Evolutionary conservation across 1,284 basidiomycete genomes (phyloP).

Genomic region (Apiotrichum siamense): DNA sequence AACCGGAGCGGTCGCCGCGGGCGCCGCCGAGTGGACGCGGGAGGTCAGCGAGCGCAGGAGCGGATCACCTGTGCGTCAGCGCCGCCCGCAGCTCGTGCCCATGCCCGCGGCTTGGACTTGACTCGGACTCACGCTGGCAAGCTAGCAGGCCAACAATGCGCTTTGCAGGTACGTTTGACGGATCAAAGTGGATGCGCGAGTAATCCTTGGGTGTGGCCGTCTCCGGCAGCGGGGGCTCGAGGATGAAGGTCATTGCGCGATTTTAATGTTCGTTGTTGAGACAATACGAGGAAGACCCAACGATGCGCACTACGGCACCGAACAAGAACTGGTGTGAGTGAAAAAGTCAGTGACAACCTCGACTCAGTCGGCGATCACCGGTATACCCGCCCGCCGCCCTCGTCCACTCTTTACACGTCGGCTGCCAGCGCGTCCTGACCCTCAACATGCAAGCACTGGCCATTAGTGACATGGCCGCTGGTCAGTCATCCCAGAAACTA

Average conservation of each 20-base stretch:
- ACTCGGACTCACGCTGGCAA: slow-evolving; percentile 48
- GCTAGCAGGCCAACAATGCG: slow-evolving; percentile 47
- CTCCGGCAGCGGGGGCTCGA: slow-evolving; percentile 24
- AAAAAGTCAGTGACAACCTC: no score
- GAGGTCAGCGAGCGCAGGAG: slow-evolving; percentile 35
- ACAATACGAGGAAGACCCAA: background rate
- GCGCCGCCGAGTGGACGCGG: slow-evolving; percentile 22
- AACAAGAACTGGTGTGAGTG: no score
- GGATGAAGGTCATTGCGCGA: slow-evolving; percentile 27
- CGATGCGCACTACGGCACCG: no score
- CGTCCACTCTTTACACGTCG: no score
- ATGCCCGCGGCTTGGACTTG: no score
- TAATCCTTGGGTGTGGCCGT: slow-evolving; percentile 42
- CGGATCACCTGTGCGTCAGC: slow-evolving; percentile 38
- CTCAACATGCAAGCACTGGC: no score
- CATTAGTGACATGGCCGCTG: no score
- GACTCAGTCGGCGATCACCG: no score
- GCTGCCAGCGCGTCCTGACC: no score
- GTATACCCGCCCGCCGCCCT: no score
- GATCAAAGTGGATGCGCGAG: slow-evolving; percentile 41
- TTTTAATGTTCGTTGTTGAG: background rate
- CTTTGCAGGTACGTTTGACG: slow-evolving; percentile 30
- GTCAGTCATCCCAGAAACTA: no score
- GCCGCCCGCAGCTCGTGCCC: no score
- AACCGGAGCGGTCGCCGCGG: slow-evolving; percentile 27